Evolutionary conservation across 1,284 basidiomycete species (phyloP), one percentile per base, ranked within the genome.

Genomic region (Mycena citricolor): DNA sequence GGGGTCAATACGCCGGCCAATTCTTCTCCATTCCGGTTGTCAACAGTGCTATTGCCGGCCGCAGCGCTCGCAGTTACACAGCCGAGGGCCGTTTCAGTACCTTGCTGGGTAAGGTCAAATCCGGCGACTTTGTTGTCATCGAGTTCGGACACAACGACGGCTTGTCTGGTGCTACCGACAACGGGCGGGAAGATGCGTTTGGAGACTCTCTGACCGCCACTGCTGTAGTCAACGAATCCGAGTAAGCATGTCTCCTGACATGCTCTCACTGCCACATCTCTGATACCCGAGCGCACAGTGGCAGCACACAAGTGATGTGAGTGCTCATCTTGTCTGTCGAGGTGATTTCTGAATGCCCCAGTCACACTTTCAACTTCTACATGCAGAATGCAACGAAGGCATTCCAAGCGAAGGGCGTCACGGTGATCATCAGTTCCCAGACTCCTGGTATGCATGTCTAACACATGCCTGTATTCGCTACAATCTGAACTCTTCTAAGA

Each of bases 121-220:
- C 56, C 28, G 66, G 70, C 14, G 72, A 74, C 51, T 69, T 64
- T 52, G 72, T 70, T 16, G 56, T 73, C 31, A 70, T 66, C 39
- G 61, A 73, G 53, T 74, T 75, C 43, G 71, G 70, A 5, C 70
- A 73, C 54, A 72, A 71, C 49, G 70, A 73, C 43, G 70, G 70
- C 10, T 55, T 61, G 11, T 56, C 61, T 21, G 58, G 56, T 6
- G 48, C 61, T 16, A 13, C 21, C n/a, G 65, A 71, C 47, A 67
- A 70, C 51, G 68, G 68, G 6, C 57, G 67, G 28, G 59, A 70
- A 44, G 61, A 61, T 55, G 68, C 68, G 6, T 58, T 65, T 14
- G 67, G 68, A 6, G 64, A 65, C 47, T 64, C 59, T 22, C 62
- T 63, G 32, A 57, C 62, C 40, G 62, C 62, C 1, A 70, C 66